These are phyloP conservation scores for Candida germanica DNA, from an alignment of 805 yeast species.

Conservation along the genomic window DNA sequence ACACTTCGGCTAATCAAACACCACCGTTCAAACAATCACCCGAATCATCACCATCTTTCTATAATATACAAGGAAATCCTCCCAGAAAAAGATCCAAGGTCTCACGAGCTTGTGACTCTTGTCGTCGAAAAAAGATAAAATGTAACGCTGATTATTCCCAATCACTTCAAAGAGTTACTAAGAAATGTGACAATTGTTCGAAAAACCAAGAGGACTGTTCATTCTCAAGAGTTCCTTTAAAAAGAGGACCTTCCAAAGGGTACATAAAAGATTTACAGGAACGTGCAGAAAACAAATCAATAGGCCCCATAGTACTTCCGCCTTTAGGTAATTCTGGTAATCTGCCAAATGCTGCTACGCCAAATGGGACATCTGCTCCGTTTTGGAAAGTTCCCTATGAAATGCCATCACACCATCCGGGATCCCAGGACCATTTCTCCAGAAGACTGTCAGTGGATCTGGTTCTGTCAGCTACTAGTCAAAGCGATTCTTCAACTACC, in stretches of 20 bases:
- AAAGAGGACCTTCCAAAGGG: slow-evolving; percentile 79
- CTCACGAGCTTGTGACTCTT: slow-evolving; percentile 78
- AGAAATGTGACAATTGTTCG: slow-evolving; percentile 59
- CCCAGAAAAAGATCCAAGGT: slow-evolving; percentile 67
- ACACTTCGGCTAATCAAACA: too few species aligned
- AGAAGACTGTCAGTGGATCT: slow-evolving; percentile 51
- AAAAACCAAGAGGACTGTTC: slow-evolving; percentile 61
- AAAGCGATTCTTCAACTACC: slow-evolving; percentile 3
- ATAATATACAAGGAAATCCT: slow-evolving; percentile 5
- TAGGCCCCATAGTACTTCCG: slow-evolving; percentile 24
- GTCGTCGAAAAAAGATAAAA: slow-evolving; percentile 68
- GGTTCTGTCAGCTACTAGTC: slow-evolving; percentile 43
- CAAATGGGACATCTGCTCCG: slow-evolving; percentile 23
- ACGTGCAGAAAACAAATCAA: slow-evolving; percentile 22
- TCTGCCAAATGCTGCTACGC: not conserved
- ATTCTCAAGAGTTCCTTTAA: slow-evolving; percentile 68
- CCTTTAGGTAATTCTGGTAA: slow-evolving; percentile 15
- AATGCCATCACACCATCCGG: slow-evolving; percentile 34
- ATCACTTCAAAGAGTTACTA: slow-evolving; percentile 45
- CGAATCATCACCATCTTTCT: not conserved
- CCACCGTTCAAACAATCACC: too few species aligned
- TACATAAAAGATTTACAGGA: slow-evolving; percentile 47
- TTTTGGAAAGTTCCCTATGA: slow-evolving; percentile 66
- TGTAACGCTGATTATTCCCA: slow-evolving; percentile 60
- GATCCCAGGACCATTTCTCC: slow-evolving; percentile 6